Percentiles rank a stretch among this genome's conserved stretches.
Conservation (phyloP, 179 eudicot species). For the Gypsophila paniculata region DNA sequence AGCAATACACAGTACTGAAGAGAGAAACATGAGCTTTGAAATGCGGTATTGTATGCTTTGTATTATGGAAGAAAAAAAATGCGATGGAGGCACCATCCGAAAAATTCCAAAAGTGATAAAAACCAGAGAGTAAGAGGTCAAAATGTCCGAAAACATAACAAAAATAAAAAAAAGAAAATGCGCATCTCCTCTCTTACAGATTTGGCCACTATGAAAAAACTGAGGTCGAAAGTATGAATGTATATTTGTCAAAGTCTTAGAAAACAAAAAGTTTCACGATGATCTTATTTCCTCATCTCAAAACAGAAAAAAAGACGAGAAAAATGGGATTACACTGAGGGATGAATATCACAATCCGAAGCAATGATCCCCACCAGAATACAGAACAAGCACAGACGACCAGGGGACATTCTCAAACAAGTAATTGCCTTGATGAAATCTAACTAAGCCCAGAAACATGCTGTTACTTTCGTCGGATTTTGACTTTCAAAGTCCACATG, state of each 20-base stretch:
- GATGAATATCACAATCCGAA: not conserved
- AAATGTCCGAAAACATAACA: too few species aligned
- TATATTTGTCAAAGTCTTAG: not conserved
- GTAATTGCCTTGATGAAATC: slow-evolving; percentile 10
- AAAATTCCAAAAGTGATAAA: too few species aligned
- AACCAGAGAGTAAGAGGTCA: too few species aligned
- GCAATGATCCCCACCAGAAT: not conserved
- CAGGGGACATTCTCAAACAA: not conserved
- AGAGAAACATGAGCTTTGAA: too few species aligned
- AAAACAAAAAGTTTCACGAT: not conserved
- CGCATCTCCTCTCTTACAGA: too few species aligned
- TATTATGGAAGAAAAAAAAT: too few species aligned
- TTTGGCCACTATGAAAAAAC: not conserved
- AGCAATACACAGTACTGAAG: too few species aligned
- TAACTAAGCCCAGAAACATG: not conserved
- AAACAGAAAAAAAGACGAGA: not conserved
- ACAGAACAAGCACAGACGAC: not conserved
- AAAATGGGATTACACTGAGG: not conserved
- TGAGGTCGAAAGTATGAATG: not conserved
- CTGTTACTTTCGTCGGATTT: slow-evolving; percentile 53
- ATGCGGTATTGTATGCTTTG: too few species aligned
- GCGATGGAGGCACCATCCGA: too few species aligned
- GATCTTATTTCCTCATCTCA: not conserved
- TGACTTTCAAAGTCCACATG: slow-evolving; percentile 64
- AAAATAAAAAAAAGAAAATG: too few species aligned